Percentiles rank a stretch among this genome's conserved stretches.
Evolutionary conservation across 352 stramenopile genomes (phyloP).

Genomic region (Saprolegnia diclina): DNA sequence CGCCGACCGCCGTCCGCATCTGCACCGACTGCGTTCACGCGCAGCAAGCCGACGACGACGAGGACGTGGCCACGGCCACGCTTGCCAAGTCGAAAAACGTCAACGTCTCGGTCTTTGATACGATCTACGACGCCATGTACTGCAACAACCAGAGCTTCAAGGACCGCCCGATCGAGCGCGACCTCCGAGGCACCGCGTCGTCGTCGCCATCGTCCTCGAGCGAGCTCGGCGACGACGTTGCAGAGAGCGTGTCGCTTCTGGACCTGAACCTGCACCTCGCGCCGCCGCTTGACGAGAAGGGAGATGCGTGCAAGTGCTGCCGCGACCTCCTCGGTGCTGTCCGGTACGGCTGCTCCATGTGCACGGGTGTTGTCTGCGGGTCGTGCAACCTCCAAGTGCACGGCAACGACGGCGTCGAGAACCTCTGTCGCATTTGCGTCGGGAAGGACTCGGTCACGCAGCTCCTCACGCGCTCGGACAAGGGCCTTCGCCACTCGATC

Average conservation of each 20-base stretch:
- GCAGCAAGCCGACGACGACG: slow-evolving; percentile 30
- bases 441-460: neutral
- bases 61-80: neutral
- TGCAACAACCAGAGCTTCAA: slow-evolving; percentile 24
- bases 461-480: slow-evolving; percentile 1
- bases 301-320: slow-evolving; percentile 14
- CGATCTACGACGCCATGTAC: slow-evolving; percentile 27
- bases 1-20: slow-evolving; percentile 60
- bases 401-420: neutral
- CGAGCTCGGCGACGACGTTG: neutral
- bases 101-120: slow-evolving; percentile 10
- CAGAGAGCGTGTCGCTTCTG: neutral
- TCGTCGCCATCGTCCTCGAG: neutral
- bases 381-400: slow-evolving; percentile 24
- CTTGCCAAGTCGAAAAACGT: neutral
- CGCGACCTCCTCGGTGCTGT: slow-evolving; percentile 19
- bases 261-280: slow-evolving; percentile 6
- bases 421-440: slow-evolving; percentile 25
- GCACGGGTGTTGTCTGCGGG: slow-evolving; percentile 10
- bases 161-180: neutral
- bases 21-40: slow-evolving; percentile 51
- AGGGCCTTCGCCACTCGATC: slow-evolving; percentile 4
- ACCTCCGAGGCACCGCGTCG: no score
- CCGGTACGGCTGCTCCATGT: slow-evolving; percentile 23
- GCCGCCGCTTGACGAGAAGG: neutral